Conservation (phyloP, 164 flowering plant species). For the Magnolia sinica region DNA sequence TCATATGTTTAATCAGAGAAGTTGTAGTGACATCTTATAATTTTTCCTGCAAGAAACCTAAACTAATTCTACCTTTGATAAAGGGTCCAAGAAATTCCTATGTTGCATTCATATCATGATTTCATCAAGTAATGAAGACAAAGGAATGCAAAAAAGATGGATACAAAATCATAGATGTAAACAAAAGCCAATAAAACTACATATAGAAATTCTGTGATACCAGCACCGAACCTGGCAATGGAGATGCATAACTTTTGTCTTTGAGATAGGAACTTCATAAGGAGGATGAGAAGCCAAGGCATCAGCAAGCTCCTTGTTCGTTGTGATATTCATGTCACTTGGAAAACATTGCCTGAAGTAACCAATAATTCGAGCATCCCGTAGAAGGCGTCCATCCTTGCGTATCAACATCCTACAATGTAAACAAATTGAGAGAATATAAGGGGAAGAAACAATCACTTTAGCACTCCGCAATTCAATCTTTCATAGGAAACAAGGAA, state of each 20-base stretch:
- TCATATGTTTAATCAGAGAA: not conserved
- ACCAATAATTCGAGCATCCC: constrained; percentile 67
- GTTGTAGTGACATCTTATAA: not conserved
- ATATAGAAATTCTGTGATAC: not conserved
- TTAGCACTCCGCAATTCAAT: not conserved
- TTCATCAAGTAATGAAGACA: not conserved
- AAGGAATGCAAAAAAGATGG: not conserved
- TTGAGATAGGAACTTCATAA: constrained; percentile 69
- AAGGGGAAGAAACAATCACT: not conserved
- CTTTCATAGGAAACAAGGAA: not conserved
- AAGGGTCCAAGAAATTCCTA: not conserved
- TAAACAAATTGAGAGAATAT: constrained; percentile 2
- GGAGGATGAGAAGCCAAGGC: constrained; percentile 86
- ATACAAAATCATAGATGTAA: not conserved
- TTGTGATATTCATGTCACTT: constrained; percentile 40
- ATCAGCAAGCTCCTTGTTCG: constrained; percentile 73
- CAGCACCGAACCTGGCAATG: constrained; percentile 58
- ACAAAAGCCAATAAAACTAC: not conserved
- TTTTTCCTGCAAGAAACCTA: not conserved
- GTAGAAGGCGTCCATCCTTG: constrained; percentile 66
- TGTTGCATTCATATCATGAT: not conserved
- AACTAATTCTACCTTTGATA: not conserved
- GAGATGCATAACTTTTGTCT: constrained; percentile 66
- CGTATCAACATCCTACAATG: constrained; percentile 53
- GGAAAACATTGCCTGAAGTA: constrained; percentile 91